These are phyloP conservation scores for Logfia minima DNA, from an alignment of 129 eudicot genomes.

Conservation along the genomic window DNA sequence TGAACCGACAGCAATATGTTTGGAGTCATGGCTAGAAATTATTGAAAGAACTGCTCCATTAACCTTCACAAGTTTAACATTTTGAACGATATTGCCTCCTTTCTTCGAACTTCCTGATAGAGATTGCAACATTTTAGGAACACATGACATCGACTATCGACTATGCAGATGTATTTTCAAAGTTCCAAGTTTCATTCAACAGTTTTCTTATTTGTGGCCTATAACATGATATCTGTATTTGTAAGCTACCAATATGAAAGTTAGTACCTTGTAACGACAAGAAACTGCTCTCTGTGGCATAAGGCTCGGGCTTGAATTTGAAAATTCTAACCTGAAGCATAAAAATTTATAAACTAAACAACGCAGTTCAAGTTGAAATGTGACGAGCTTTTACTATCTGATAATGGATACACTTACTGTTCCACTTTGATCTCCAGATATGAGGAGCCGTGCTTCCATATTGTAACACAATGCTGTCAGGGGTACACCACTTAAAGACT, in stretches of 20 bases:
- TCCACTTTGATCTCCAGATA: slow-evolving; percentile 97
- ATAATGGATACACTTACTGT: slow-evolving; percentile 45
- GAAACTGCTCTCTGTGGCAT: slow-evolving; percentile 63
- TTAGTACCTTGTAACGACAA: slow-evolving; percentile 70
- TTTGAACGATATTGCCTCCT: slow-evolving; percentile 72
- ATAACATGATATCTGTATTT: neutral
- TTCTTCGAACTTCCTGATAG: slow-evolving; percentile 85
- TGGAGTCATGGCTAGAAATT: slow-evolving; percentile 41
- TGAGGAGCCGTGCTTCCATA: slow-evolving; percentile 55
- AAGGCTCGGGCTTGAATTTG: slow-evolving; percentile 75
- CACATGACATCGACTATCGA: slow-evolving; percentile 10
- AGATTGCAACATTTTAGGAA: slow-evolving; percentile 4
- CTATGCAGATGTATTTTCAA: neutral
- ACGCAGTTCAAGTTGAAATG: slow-evolving; percentile 5
- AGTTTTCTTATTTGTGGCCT: no score
- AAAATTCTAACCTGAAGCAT: slow-evolving; percentile 70
- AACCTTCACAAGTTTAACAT: slow-evolving; percentile 60
- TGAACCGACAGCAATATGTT: slow-evolving; percentile 81
- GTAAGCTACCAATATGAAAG: slow-evolving; percentile 6
- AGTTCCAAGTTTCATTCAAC: no score
- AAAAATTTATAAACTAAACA: slow-evolving; percentile 20
- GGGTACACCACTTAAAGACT: slow-evolving; percentile 66
- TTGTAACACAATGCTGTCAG: slow-evolving; percentile 61
- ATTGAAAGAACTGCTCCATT: slow-evolving; percentile 74
- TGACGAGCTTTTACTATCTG: neutral